Base-by-base conservation (phyloP, 352 stramenopile species). In the Phytophthora tentaculata region DNA sequence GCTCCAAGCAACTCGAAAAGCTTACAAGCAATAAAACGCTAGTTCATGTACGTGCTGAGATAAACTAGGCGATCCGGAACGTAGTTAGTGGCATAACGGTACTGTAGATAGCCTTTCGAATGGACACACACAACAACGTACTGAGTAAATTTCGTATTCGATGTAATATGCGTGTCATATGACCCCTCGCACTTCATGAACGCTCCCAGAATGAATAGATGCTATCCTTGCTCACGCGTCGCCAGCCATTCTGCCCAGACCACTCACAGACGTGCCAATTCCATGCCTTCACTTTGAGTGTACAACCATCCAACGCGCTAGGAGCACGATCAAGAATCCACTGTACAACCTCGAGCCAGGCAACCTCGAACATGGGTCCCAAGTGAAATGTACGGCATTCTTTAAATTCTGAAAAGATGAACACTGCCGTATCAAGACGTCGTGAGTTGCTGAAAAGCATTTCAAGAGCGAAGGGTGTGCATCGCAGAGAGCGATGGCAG, bases 301-400 rank as follows among this genome's bases (percentile, higher is more conserved):
- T 41, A 17, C 56, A 49, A 1, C 19, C 56, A 0, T 43, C 32
- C 16, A 64, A 20, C 3, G 45, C 16, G 3, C 48, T 28, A 20
- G 45, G 56, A 22, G 56, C 32, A 49, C 47, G 29, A 2, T 20
- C 56, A 55, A 56, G 14, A 2, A 63, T 8, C 56, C 56, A 56
- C 28, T 56, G 28, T 3, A 63, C 22, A 24, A 63, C 10, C 22
- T 56, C 56, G 9, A 64, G 20, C 29, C 45, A 39, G 6, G 32
- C 32, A 39, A 39, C 32, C 32, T 39, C 32, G 14, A 39, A 39
- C 32, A 39, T 9, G 10, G 32, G 32, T 12, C 22, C 26, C 16
- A 64, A 39, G 12, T 22, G 44, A 28, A 64, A 64, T 20, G 47
- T 16, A 24, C 45, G 43, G 16, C 56, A 64, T 14, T 55, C 45